Evolutionary conservation across 176 grass and related monocot genomes (phyloP).

Genomic region (Poa annua): DNA sequence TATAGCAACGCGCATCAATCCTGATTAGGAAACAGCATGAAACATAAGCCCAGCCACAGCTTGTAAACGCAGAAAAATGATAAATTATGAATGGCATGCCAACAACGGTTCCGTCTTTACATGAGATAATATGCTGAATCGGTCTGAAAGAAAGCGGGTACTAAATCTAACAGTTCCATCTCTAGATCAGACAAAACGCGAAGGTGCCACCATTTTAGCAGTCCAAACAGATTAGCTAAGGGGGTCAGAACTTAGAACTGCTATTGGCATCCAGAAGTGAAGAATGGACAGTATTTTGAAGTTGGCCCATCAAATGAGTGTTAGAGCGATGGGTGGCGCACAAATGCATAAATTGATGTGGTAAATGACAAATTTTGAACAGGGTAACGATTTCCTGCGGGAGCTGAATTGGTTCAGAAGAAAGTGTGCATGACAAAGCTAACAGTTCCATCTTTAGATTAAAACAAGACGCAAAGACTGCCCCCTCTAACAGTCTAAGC

Average conservation of each 20-base stretch:
- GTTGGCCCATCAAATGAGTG: slow-evolving; percentile 5
- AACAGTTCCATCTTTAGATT: no score
- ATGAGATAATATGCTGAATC: neutral
- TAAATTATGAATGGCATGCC: neutral
- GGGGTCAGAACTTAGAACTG: neutral
- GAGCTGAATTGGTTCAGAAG: no score
- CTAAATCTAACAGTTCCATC: neutral
- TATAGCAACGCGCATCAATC: neutral
- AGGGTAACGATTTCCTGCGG: no score
- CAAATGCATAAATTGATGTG: no score
- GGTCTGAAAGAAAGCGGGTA: neutral
- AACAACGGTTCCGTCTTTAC: neutral
- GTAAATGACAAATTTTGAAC: no score
- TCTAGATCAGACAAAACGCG: neutral
- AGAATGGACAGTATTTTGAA: neutral
- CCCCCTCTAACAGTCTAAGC: no score
- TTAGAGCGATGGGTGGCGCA: neutral
- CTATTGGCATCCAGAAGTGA: neutral
- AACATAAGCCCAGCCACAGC: slow-evolving; percentile 1
- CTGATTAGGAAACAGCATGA: slow-evolving; percentile 8
- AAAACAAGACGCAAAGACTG: no score
- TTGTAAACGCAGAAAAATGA: neutral
- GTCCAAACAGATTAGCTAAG: neutral
- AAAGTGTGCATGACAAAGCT: no score
- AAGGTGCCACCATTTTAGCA: neutral